Base-by-base conservation (phyloP, 1,139 yeast genomes). In the Sugiyamaella neomexicana region DNA sequence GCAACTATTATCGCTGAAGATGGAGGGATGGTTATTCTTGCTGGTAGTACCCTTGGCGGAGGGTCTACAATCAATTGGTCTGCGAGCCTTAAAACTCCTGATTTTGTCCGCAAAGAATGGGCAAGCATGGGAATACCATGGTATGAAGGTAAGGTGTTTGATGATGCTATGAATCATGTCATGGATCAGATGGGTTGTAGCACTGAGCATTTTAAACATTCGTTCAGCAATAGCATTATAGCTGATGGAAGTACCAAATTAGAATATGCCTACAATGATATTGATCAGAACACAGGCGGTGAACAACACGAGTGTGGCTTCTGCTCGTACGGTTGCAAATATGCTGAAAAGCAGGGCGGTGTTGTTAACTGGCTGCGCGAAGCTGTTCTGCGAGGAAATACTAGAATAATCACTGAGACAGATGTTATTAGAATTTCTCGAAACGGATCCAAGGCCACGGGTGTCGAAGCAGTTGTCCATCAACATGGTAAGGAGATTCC, bases 51-150 rank as follows among this genome's bases (percentile, higher is more conserved):
- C 1, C 78, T 81, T 59, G 86, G 86, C 9, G 86, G 86, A 9
- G 86, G 85, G 4, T 72, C 82, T 5, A 80, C 85, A 2, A 78
- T 81, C 50, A 81, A 81, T 66, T 81, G 86, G 86, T 77, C 81
- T 12, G 85, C 85, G 8, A 74, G 80, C 58, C 65, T 81, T 55
- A 75, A 72, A 53, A 79, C 86, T 0, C 83, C 83, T 1, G 79
- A 77, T 62, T 74, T 73, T 56, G 81, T 81, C 5, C 75, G 86
- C 52, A 72, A 75, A 50, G 84, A 81, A 61, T 81, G 84, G 84
- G 78, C 75, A 44, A 52, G 44, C 6, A 71, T 67, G 54, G 81
- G 80, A 0, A 70, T 78, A 8, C 80, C 79, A 15, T 80, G 80
- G 76, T 82, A 73, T 36, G 79, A 77, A 4, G 63, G 66, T 8